These are phyloP conservation scores for Phytophthora pseudosyringae DNA, from an alignment of 352 stramenopile genomes.

Conservation along the genomic window DNA sequence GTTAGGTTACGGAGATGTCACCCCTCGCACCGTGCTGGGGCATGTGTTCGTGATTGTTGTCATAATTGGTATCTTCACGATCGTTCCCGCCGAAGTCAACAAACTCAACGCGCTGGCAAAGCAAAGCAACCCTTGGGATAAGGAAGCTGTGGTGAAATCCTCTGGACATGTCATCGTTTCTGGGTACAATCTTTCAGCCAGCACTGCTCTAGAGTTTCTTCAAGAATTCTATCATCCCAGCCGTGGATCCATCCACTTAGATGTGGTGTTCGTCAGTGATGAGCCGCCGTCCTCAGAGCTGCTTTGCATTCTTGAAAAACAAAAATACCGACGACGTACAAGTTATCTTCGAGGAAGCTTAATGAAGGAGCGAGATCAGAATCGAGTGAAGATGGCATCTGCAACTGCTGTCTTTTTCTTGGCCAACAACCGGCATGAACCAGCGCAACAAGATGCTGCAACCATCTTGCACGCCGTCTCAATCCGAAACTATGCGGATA, in stretches of 20 bases:
- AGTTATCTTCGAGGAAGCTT: constrained; percentile 64
- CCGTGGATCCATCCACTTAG: constrained; percentile 61
- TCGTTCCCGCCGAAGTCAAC: constrained; percentile 61
- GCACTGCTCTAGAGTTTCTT: constrained; percentile 63
- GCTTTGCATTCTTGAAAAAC: constrained; percentile 45
- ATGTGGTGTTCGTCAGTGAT: constrained; percentile 72
- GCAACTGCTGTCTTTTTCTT: constrained; percentile 74
- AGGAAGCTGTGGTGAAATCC: constrained; percentile 50
- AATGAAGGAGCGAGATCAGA: constrained; percentile 52
- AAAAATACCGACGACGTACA: constrained; percentile 53
- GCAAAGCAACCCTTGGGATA: constrained; percentile 64
- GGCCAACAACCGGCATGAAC: constrained; percentile 43
- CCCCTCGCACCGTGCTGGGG: constrained; percentile 52
- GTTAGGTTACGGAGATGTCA: constrained; percentile 73
- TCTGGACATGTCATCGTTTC: constrained; percentile 73
- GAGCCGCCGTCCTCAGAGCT: constrained; percentile 46
- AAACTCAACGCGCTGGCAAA: constrained; percentile 72
- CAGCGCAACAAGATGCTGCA: constrained; percentile 52
- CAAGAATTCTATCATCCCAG: constrained; percentile 78
- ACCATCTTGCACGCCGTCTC: constrained; percentile 66
- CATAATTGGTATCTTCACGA: constrained; percentile 74
- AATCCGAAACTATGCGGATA: constrained; percentile 67
- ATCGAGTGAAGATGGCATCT: constrained; percentile 47
- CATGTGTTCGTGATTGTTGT: constrained; percentile 77
- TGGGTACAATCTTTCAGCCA: constrained; percentile 49